Evolutionary conservation across 1,284 basidiomycete species (phyloP), one percentile per base, ranked within the genome.

Genomic region (Peniophora sp.): DNA sequence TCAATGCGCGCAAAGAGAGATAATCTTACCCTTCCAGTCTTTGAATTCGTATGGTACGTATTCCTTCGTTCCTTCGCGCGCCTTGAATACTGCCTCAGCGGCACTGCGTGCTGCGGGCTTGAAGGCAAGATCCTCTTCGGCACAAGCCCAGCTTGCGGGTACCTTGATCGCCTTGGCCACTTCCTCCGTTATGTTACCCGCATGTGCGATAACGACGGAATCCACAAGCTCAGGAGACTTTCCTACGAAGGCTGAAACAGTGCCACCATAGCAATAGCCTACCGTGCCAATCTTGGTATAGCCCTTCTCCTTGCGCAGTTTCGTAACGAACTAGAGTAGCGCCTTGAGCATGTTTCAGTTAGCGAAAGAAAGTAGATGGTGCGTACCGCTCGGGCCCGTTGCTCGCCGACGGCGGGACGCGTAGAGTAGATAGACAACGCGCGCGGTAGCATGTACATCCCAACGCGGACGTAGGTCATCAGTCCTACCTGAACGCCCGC

Each of bases 281-380:
- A 73, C 63, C 14, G 65, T 66, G 1, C 73, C 74, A 27, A 78
- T 50, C 24, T 64, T 66, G n/a, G 59, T 58, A 51, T 74, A 74
- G n/a, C 61, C 63, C 24, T 61, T 56, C 22, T 69, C 58, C 10
- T 61, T 56, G 12, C 61, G 59, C 23, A 75, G 38, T 47, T 53
- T 58, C 43, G 57, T 57, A 27, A 66, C 57, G 53, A 68, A 67
- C 67, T 69, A 49, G 36, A 6, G 79, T n/a, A n/a, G 69, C 59
- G 81, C 77, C 79, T 82, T 12, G 16, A n/a, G 50, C 2, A 19
- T 34, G 23, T 38, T 16, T 14, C 24, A 45, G 16, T 25, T 2
- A 49, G 24, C 22, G 47, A 38, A 14, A 49, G 38, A 43, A 17
- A 3, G n/a, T 10, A 36, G 35, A n/a, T n/a, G 34, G 54, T 20